These are phyloP conservation scores for Euryodendron excelsum DNA, from an alignment of 148 eudicot species.

Conservation along the genomic window DNA sequence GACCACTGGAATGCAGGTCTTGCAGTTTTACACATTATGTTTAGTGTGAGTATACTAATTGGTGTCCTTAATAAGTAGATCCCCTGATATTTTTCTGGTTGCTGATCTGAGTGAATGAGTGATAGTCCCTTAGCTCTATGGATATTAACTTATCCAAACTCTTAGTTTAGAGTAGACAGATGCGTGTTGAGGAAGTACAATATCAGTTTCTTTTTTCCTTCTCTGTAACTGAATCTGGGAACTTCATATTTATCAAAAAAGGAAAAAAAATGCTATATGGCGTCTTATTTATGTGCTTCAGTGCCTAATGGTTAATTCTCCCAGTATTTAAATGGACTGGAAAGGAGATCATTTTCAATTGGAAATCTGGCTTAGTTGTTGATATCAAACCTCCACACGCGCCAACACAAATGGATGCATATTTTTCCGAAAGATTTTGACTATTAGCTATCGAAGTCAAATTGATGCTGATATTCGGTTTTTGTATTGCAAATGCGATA, in stretches of 20 bases:
- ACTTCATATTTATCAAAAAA: neutral
- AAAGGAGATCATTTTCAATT: slow-evolving; percentile 1
- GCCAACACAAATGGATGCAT: neutral
- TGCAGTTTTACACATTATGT: too few species aligned
- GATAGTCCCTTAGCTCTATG: too few species aligned
- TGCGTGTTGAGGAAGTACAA: too few species aligned
- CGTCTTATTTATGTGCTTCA: neutral
- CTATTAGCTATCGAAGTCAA: neutral
- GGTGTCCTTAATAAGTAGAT: too few species aligned
- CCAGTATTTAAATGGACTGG: neutral
- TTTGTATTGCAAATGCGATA: slow-evolving; percentile 28
- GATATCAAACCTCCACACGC: neutral
- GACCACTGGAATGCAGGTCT: too few species aligned
- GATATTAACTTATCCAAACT: neutral
- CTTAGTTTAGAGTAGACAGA: neutral
- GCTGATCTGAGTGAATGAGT: too few species aligned
- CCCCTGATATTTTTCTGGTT: too few species aligned
- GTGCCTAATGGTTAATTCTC: neutral
- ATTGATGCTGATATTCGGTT: slow-evolving; percentile 3
- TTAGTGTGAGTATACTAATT: too few species aligned
- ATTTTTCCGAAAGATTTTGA: neutral
- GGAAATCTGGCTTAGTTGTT: neutral
- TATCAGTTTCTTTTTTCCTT: neutral
- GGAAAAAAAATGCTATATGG: neutral
- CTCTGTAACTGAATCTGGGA: neutral